Base-by-base conservation (phyloP, 164 flowering plant species). In the Dillenia suffruticosa region DNA sequence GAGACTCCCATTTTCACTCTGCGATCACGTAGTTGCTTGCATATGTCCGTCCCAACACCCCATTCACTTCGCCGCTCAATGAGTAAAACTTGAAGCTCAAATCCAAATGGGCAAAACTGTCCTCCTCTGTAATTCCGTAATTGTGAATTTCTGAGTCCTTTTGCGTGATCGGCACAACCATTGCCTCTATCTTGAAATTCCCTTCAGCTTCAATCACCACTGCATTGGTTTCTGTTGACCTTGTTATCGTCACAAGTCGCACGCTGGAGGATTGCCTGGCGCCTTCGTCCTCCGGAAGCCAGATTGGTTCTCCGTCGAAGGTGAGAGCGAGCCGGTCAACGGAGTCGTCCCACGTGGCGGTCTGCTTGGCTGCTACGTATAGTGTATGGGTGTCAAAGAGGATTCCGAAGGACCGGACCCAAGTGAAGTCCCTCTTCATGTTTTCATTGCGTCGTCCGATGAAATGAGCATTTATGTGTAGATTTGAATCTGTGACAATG, bases 41-140 rank as follows among this genome's bases (percentile, higher is more conserved):
- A 49, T 87, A 82, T 0, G 89, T 85, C 54, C 78, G 86, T 1
- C 88, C 87, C 65, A 85, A 60, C 0, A 85, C 87, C 5, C 89
- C 88, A 43, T 62, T 65, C 11, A 84, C 89, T 3, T 73, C 57
- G 9, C 61, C 77, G 22, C 79, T 82, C 64, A 85, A 43, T 1
- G 78, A 43, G 59, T 72, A 76, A 67, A 87, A 85, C 66, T 85
- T 81, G 71, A 85, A 88, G 44, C 84, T 70, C 48, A 88, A 51
- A 15, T 88, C 91, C 49, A 84, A 80, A 67, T 85, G 94, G 44
- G 94, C 87, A 49, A 88, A 79, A 61, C 86, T 81, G 46, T 85
- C 86, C 7, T 79, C 89, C 0, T 70, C 12, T 0, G 87, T 82
- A 1, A 88, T 73, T 5, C 82, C 81, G 47, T 85, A 84, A 46